phyloP scores from a whole-genome alignment of 345 rosid species.

The Salix exigua region DNA sequence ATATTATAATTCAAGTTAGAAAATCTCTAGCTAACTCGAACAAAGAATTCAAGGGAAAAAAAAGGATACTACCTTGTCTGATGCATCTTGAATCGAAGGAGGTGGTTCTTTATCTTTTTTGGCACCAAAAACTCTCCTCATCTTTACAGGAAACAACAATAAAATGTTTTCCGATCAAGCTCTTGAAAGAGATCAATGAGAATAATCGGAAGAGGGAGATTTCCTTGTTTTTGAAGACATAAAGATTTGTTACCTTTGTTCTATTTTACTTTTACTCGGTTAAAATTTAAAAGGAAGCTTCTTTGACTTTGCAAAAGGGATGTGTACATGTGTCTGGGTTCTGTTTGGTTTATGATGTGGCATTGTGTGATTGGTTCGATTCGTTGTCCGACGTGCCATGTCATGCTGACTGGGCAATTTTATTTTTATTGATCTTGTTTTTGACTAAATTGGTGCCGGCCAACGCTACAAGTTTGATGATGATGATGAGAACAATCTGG shows the following conservation, averaged over 20 bases:
- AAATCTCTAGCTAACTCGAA: neutral
- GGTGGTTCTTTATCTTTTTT: conserved; percentile 95
- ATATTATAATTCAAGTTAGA: neutral
- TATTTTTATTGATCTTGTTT: neutral
- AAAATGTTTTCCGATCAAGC: neutral
- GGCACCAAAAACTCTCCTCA: conserved; percentile 84
- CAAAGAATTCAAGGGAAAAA: neutral
- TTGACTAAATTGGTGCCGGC: too few relatives aligned
- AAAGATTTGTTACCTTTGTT: neutral
- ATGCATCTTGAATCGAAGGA: conserved; percentile 74
- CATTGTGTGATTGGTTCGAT: neutral
- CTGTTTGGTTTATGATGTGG: neutral
- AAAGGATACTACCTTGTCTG: conserved; percentile 58
- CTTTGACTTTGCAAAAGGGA: neutral
- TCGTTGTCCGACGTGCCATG: neutral
- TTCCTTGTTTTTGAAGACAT: neutral
- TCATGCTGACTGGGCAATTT: too few relatives aligned
- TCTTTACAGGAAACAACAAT: conserved; percentile 10
- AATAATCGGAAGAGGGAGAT: neutral
- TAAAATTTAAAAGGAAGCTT: neutral
- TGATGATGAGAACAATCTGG: too few relatives aligned
- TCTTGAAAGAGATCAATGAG: neutral
- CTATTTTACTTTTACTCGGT: neutral
- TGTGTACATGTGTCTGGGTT: neutral
- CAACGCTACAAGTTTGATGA: too few relatives aligned